Conservation (phyloP, 345 rosid genomes). For the Sisymbrium altissimum region DNA sequence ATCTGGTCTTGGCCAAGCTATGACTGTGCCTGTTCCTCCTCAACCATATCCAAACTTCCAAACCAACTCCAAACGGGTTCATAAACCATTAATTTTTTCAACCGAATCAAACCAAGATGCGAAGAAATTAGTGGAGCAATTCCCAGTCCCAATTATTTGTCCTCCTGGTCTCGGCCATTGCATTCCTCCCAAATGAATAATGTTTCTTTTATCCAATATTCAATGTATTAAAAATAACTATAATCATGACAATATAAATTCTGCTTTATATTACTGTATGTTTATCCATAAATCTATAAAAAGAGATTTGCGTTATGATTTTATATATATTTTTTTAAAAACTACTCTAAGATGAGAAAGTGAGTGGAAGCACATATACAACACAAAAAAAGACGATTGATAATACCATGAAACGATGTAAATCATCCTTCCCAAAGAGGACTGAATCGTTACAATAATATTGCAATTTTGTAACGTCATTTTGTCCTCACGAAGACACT, state of each 20-base stretch:
- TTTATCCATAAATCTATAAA: too few relatives aligned
- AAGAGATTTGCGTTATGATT: too few relatives aligned
- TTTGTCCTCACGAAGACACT: too few relatives aligned
- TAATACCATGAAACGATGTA: too few relatives aligned
- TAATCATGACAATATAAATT: neutral
- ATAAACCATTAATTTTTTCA: neutral
- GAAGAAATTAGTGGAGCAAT: neutral
- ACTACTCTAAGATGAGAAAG: too few relatives aligned
- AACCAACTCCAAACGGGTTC: too few relatives aligned
- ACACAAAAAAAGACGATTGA: neutral
- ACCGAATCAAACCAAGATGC: neutral
- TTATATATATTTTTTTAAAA: too few relatives aligned
- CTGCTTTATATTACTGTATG: neutral
- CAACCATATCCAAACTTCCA: neutral
- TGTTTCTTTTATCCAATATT: neutral
- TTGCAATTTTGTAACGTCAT: too few relatives aligned
- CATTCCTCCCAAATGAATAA: neutral
- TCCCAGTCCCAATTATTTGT: neutral
- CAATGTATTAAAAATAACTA: neutral
- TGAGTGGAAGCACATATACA: too few relatives aligned
- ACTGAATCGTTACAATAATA: too few relatives aligned
- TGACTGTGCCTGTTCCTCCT: neutral
- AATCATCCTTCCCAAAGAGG: too few relatives aligned
- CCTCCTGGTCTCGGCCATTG: neutral
- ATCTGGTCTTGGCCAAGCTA: neutral